Conservation (phyloP, 352 stramenopile species). For the Aphanomyces euteiches region DNA sequence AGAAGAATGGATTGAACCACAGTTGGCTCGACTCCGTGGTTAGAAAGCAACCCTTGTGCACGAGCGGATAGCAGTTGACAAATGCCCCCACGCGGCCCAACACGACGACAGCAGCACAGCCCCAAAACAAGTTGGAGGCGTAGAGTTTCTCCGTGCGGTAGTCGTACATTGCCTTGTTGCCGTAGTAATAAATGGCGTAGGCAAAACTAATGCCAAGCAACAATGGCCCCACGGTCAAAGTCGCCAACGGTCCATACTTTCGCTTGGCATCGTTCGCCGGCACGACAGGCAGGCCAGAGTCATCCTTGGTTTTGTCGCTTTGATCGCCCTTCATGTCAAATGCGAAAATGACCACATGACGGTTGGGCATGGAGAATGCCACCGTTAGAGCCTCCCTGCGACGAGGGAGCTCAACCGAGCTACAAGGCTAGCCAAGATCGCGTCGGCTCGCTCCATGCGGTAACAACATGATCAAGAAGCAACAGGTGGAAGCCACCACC, state of each 20-base stretch:
- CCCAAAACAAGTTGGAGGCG: neutral
- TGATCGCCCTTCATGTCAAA: too few relatives aligned
- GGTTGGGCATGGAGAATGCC: too few relatives aligned
- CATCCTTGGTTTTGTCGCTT: neutral
- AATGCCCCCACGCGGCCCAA: constrained; percentile 9
- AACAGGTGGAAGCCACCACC: too few relatives aligned
- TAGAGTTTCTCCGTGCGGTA: neutral
- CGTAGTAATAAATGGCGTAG: constrained; percentile 10
- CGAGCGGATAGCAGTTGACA: constrained; percentile 13
- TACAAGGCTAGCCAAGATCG: too few relatives aligned
- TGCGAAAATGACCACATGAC: too few relatives aligned
- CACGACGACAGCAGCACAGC: constrained; percentile 9
- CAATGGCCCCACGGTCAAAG: constrained; percentile 8
- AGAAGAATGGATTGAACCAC: constrained; percentile 26
- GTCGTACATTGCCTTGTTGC: constrained; percentile 3
- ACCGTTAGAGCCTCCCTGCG: too few relatives aligned
- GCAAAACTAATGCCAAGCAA: constrained; percentile 5
- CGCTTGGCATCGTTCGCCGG: neutral
- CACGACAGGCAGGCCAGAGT: neutral
- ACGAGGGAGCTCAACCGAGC: too few relatives aligned
- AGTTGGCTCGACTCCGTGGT: constrained; percentile 2
- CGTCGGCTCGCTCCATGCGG: too few relatives aligned
- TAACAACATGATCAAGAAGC: too few relatives aligned
- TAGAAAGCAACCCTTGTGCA: constrained; percentile 7
- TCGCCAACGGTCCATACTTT: neutral